Evolutionary conservation across 441 rosid genomes (phyloP).

Genomic region (Jatropha podagrica): DNA sequence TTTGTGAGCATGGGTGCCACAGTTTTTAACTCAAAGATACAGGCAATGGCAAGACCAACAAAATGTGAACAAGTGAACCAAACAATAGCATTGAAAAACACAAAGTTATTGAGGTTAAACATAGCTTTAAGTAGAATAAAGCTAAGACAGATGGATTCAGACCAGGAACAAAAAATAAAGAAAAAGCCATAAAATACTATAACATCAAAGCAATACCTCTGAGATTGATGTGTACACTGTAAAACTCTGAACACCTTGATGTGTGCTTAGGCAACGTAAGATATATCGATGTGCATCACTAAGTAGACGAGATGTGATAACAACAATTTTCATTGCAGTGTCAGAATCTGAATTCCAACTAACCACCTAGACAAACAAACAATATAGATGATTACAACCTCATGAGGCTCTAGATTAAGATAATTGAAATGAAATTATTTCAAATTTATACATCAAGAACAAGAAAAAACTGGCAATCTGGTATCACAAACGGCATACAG

Average conservation of each 20-base stretch:
- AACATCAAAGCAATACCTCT: slow-evolving; percentile 53
- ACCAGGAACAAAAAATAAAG: not conserved
- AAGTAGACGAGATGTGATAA: slow-evolving; percentile 77
- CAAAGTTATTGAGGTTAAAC: not conserved
- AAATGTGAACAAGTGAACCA: not conserved
- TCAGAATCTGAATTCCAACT: slow-evolving; percentile 63
- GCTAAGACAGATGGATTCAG: not conserved
- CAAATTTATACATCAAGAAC: not conserved
- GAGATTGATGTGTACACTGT: slow-evolving; percentile 75
- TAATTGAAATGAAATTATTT: not conserved
- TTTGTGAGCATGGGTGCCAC: not conserved
- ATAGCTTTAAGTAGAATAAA: not conserved
- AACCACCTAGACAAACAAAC: slow-evolving; percentile 49
- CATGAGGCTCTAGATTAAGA: slow-evolving; percentile 9
- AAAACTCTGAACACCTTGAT: slow-evolving; percentile 51
- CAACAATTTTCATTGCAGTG: slow-evolving; percentile 50
- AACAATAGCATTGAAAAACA: not conserved
- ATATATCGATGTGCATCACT: slow-evolving; percentile 93
- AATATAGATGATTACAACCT: slow-evolving; percentile 18
- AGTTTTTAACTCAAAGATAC: not conserved
- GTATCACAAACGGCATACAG: not conserved
- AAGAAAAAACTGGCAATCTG: slow-evolving; percentile 10
- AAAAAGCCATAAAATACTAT: slow-evolving; percentile 10
- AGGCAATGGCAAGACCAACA: not conserved
- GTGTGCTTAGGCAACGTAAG: slow-evolving; percentile 71